Evolutionary conservation across 1,284 basidiomycete species (phyloP).

Genomic region (Paramarasmius palmivorus): DNA sequence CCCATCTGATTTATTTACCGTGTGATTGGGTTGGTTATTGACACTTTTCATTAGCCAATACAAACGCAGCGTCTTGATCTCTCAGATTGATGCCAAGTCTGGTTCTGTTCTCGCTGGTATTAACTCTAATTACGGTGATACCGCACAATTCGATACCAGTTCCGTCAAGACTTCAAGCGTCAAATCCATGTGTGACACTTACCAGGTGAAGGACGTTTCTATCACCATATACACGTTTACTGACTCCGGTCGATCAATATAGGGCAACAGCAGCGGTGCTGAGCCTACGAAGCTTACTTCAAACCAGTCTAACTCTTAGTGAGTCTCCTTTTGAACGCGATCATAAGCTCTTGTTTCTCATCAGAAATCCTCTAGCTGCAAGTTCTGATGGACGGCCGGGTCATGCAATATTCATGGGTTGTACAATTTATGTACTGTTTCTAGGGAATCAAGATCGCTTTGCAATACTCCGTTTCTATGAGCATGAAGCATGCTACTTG

Average conservation of each 20-base stretch:
- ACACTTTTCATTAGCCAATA: background rate
- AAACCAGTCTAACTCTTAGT: constrained; percentile 1
- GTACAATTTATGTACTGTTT: too few relatives aligned
- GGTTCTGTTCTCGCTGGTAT: constrained; percentile 14
- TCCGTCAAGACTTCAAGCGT: background rate
- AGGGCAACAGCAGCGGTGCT: constrained; percentile 3
- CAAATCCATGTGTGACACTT: constrained; percentile 4
- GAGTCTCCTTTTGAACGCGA: background rate
- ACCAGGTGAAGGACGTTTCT: background rate
- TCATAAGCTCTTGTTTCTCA: background rate
- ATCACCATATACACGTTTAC: background rate
- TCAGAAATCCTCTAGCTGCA: background rate
- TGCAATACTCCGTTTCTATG: too few relatives aligned
- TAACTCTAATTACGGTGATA: constrained; percentile 18
- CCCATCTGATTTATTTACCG: background rate
- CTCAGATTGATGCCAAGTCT: constrained; percentile 11
- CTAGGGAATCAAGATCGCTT: too few relatives aligned
- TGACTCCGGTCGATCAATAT: background rate
- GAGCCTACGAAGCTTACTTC: constrained; percentile 4
- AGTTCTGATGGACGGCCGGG: too few relatives aligned
- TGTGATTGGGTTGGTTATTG: background rate
- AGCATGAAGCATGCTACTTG: too few relatives aligned
- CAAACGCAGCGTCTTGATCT: constrained; percentile 12
- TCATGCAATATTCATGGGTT: too few relatives aligned
- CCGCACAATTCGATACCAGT: constrained; percentile 7